phyloP scores from a whole-genome alignment of 2,329 filamentous ascomycete species.

The Sporothrix globosa region DNA sequence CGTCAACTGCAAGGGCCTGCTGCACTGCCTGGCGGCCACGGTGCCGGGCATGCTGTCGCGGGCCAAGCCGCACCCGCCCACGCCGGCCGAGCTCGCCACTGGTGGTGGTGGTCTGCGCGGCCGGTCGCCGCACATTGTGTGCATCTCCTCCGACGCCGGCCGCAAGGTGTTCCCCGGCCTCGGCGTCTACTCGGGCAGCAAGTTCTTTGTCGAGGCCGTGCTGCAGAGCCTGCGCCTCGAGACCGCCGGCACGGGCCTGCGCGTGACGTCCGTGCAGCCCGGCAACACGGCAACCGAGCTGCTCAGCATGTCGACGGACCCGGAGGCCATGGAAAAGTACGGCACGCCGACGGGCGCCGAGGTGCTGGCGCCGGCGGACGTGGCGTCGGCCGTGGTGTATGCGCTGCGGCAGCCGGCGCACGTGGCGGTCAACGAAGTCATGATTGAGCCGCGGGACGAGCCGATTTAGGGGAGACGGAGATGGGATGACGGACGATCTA shows the following conservation, averaged over 20 bases:
- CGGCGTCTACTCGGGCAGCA: slow-evolving; percentile 80
- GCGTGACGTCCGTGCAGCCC: slow-evolving; percentile 75
- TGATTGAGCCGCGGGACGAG: slow-evolving; percentile 78
- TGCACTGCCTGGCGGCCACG: slow-evolving; percentile 70
- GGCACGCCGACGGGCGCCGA: slow-evolving; percentile 75
- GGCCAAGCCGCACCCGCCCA: slow-evolving; percentile 44
- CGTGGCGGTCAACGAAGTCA: slow-evolving; percentile 77
- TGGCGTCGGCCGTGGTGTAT: slow-evolving; percentile 73
- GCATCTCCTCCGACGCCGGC: slow-evolving; percentile 80
- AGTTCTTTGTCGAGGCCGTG: slow-evolving; percentile 83
- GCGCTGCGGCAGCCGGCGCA: slow-evolving; percentile 74
- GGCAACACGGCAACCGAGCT: slow-evolving; percentile 77
- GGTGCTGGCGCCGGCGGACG: slow-evolving; percentile 73
- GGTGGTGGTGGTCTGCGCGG: not conserved
- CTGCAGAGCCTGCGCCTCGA: slow-evolving; percentile 75
- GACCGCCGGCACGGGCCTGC: slow-evolving; percentile 71
- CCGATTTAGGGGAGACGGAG: slow-evolving; percentile 57
- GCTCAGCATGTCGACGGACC: slow-evolving; percentile 73
- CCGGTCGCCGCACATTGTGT: slow-evolving; percentile 64
- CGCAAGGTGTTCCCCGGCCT: slow-evolving; percentile 81
- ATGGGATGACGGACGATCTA: not conserved
- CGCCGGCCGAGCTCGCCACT: slow-evolving; percentile 28
- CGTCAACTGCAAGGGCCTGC: slow-evolving; percentile 82
- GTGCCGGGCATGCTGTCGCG: slow-evolving; percentile 73
- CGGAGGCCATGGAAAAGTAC: slow-evolving; percentile 76